A percentile compares a stretch with the other conserved stretches of the same genome.
These are phyloP conservation scores for Takakia lepidozioides DNA, from an alignment of 225 moss, liverwort and hornwort genomes.

Conservation along the genomic window DNA sequence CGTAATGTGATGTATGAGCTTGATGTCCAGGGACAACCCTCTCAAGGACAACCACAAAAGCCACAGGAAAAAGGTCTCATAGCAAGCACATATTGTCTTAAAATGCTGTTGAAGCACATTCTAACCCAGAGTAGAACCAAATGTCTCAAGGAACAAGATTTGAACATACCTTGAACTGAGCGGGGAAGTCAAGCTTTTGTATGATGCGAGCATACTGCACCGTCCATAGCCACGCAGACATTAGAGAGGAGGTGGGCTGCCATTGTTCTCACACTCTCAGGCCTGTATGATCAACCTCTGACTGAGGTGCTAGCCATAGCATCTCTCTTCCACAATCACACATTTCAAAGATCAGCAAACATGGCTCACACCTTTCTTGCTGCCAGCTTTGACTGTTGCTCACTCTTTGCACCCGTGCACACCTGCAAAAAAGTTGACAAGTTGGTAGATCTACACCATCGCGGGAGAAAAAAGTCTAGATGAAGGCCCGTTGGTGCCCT, in stretches of 20 bases:
- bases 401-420: constrained; percentile 99
- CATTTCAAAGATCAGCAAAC: constrained; percentile 54
- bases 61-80: too few species aligned
- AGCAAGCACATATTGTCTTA: too few species aligned
- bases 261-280: constrained; percentile 28
- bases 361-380: constrained; percentile 87
- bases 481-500: too few species aligned
- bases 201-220: constrained; percentile 99
- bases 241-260: constrained; percentile 46
- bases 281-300: constrained; percentile 27
- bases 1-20: too few species aligned
- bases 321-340: constrained; percentile 19
- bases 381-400: constrained; percentile 99
- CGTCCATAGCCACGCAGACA: constrained; percentile 62
- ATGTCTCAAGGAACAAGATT: not conserved
- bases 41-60: too few species aligned
- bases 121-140: too few species aligned
- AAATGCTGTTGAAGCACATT: too few species aligned
- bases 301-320: constrained; percentile 30
- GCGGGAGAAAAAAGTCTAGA: too few species aligned
- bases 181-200: constrained; percentile 98
- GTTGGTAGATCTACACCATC: too few species aligned
- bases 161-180: constrained; percentile 82
- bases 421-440: too few species aligned
- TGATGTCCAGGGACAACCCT: too few species aligned